These are phyloP conservation scores for Lindgomyces ingoldianus DNA, from an alignment of 495 filamentous ascomycete genomes.

Conservation along the genomic window DNA sequence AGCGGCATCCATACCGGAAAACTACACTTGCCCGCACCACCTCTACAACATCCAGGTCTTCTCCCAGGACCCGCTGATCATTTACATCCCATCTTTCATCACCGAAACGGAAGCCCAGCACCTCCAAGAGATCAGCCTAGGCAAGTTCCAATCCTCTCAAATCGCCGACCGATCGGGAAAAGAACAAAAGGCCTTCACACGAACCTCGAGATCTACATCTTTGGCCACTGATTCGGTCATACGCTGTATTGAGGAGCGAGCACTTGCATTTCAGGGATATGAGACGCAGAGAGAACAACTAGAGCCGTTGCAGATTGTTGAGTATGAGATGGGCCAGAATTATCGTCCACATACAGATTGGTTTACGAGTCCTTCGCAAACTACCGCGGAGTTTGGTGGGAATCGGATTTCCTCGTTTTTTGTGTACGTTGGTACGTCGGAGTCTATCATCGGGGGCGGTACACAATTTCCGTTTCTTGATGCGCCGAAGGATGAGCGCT, in stretches of 20 bases:
- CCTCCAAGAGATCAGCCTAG: slow-evolving; percentile 25
- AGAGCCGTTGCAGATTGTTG: slow-evolving; percentile 58
- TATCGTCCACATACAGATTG: slow-evolving; percentile 61
- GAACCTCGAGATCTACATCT: slow-evolving; percentile 27
- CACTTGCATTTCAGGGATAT: slow-evolving; percentile 36
- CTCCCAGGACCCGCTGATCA: slow-evolving; percentile 56
- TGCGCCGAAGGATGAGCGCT: slow-evolving; percentile 32
- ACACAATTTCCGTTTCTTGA: slow-evolving; percentile 36
- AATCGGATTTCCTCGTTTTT: slow-evolving; percentile 46
- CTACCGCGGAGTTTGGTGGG: slow-evolving; percentile 48
- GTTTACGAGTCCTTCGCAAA: slow-evolving; percentile 50
- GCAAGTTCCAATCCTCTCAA: slow-evolving; percentile 22
- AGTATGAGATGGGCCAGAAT: slow-evolving; percentile 51
- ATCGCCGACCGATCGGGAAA: slow-evolving; percentile 28
- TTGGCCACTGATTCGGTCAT: slow-evolving; percentile 15
- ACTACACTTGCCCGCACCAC: slow-evolving; percentile 38
- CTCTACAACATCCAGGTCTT: slow-evolving; percentile 54
- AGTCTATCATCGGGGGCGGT: slow-evolving; percentile 28
- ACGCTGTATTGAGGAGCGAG: slow-evolving; percentile 36
- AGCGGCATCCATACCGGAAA: not conserved
- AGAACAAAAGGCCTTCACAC: slow-evolving; percentile 15
- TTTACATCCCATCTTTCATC: slow-evolving; percentile 55
- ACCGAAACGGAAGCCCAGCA: slow-evolving; percentile 45
- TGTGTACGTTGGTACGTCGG: slow-evolving; percentile 28
- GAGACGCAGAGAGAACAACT: slow-evolving; percentile 52